phyloP scores from a whole-genome alignment of 1,284 basidiomycete genomes.

The Sporisorium iseilematis-ciliati region DNA sequence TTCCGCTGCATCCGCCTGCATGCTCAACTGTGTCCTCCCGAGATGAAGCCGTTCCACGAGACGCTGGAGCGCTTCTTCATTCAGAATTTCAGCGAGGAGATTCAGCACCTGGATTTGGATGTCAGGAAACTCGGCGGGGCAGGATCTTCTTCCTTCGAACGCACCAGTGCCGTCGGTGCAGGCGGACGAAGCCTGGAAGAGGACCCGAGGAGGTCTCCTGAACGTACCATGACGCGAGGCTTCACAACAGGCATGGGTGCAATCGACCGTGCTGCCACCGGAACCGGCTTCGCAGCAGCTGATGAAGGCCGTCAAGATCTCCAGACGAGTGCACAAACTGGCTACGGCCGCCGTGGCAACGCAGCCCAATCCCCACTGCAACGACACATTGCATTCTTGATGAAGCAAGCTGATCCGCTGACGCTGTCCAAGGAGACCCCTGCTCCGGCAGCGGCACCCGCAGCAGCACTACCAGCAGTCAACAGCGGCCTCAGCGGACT shows the following conservation, averaged over 20 bases:
- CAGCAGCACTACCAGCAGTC: slow-evolving; percentile 5
- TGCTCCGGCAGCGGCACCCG: not conserved
- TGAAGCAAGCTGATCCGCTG: slow-evolving; percentile 25
- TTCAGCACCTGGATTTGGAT: slow-evolving; percentile 70
- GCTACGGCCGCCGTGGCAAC: slow-evolving; percentile 17
- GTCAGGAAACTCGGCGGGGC: slow-evolving; percentile 34
- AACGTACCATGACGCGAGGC: slow-evolving; percentile 34
- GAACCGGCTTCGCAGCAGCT: slow-evolving; percentile 17
- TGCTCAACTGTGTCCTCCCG: slow-evolving; percentile 82
- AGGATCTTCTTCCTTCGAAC: slow-evolving; percentile 16
- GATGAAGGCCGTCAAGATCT: slow-evolving; percentile 39
- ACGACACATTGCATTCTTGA: slow-evolving; percentile 50
- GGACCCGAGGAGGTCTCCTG: slow-evolving; percentile 28
- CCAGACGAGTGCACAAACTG: slow-evolving; percentile 23
- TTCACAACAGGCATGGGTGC: slow-evolving; percentile 46
- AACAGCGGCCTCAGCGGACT: slow-evolving; percentile 8
- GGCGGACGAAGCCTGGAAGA: slow-evolving; percentile 20
- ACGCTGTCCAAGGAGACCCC: slow-evolving; percentile 3
- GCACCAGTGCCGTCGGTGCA: slow-evolving; percentile 10
- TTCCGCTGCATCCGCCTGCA: slow-evolving; percentile 86
- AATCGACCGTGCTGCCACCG: slow-evolving; percentile 32
- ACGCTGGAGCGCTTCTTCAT: slow-evolving; percentile 86
- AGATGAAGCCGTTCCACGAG: slow-evolving; percentile 90
- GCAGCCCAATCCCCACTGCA: slow-evolving; percentile 44
- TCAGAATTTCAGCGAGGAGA: slow-evolving; percentile 90